These are phyloP conservation scores for Aspergillus bertholletiae DNA, from an alignment of 495 filamentous ascomycete species.

Conservation along the genomic window DNA sequence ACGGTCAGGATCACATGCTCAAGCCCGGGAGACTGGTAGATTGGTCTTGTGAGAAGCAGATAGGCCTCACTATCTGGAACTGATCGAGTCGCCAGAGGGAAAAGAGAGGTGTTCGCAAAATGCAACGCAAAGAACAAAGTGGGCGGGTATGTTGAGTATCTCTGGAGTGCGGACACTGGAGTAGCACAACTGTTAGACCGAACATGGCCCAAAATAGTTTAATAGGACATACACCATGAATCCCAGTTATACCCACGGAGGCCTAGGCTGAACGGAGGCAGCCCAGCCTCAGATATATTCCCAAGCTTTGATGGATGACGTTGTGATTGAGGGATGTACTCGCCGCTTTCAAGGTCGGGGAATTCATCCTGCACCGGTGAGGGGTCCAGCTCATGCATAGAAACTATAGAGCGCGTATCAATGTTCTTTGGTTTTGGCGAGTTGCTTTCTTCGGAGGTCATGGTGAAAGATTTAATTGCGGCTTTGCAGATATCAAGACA, in stretches of 20 bases:
- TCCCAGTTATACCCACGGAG: conserved; percentile 58
- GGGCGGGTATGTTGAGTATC: conserved; percentile 85
- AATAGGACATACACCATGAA: conserved; percentile 53
- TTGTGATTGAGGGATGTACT: conserved; percentile 48
- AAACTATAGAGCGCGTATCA: conserved; percentile 50
- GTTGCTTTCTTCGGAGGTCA: background rate
- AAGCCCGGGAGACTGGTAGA: conserved; percentile 72
- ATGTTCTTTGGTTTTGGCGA: conserved; percentile 24
- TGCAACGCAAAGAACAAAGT: conserved; percentile 74
- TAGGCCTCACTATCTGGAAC: conserved; percentile 51
- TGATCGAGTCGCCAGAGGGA: conserved; percentile 60
- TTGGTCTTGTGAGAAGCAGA: conserved; percentile 58
- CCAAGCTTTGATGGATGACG: conserved; percentile 10
- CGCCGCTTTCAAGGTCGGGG: conserved; percentile 49
- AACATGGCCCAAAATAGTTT: background rate
- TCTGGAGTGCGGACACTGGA: conserved; percentile 74
- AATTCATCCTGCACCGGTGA: conserved; percentile 68
- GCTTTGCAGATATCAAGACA: too few species aligned
- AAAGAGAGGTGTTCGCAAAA: conserved; percentile 72
- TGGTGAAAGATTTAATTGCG: too few species aligned
- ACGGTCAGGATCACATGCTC: conserved; percentile 45
- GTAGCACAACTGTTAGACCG: background rate
- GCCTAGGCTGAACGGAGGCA: conserved; percentile 41
- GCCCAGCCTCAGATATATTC: conserved; percentile 10
- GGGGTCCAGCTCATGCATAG: conserved; percentile 76